Percentiles rank a stretch among this genome's conserved stretches.
These are phyloP conservation scores for Phaeosphaeria sp. DNA, from an alignment of 2,329 filamentous ascomycete genomes.

Conservation along the genomic window DNA sequence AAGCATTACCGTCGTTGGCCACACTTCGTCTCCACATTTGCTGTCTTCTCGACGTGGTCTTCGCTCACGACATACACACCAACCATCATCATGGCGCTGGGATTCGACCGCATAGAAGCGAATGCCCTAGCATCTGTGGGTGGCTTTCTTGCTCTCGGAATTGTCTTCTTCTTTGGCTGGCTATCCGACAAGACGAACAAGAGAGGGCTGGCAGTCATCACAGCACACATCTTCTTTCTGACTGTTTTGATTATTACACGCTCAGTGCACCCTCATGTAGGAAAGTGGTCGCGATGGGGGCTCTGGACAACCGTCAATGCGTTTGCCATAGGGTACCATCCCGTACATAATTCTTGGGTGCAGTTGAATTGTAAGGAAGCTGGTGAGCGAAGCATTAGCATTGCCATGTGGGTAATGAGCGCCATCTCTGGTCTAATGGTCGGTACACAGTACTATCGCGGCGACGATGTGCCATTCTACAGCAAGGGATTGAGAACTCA, in stretches of 20 bases:
- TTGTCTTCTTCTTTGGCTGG: slow-evolving; percentile 58
- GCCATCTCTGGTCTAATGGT: slow-evolving; percentile 60
- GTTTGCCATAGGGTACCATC: slow-evolving; percentile 62
- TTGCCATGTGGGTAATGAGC: slow-evolving; percentile 62
- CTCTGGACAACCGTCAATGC: slow-evolving; percentile 61
- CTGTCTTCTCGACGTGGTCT: slow-evolving; percentile 61
- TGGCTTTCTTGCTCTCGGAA: slow-evolving; percentile 53
- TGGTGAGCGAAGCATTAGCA: slow-evolving; percentile 56
- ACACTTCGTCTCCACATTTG: slow-evolving; percentile 56
- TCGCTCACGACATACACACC: slow-evolving; percentile 61
- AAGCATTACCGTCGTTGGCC: slow-evolving; percentile 56
- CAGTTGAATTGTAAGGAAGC: slow-evolving; percentile 59
- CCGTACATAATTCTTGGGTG: slow-evolving; percentile 61
- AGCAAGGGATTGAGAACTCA: slow-evolving; percentile 53
- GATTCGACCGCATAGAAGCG: slow-evolving; percentile 54
- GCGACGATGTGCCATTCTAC: slow-evolving; percentile 54
- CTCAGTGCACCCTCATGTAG: slow-evolving; percentile 51
- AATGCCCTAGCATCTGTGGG: slow-evolving; percentile 56
- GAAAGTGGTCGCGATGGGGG: slow-evolving; percentile 58
- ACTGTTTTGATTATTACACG: slow-evolving; percentile 52
- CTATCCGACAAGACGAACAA: slow-evolving; percentile 56
- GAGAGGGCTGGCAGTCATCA: slow-evolving; percentile 54
- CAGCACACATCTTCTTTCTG: slow-evolving; percentile 56
- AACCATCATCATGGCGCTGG: slow-evolving; percentile 51
- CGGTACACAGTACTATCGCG: slow-evolving; percentile 59